Evolutionary conservation across 768 basidiomycete genomes (phyloP).

Genomic region (Russula griseocarnosa): DNA sequence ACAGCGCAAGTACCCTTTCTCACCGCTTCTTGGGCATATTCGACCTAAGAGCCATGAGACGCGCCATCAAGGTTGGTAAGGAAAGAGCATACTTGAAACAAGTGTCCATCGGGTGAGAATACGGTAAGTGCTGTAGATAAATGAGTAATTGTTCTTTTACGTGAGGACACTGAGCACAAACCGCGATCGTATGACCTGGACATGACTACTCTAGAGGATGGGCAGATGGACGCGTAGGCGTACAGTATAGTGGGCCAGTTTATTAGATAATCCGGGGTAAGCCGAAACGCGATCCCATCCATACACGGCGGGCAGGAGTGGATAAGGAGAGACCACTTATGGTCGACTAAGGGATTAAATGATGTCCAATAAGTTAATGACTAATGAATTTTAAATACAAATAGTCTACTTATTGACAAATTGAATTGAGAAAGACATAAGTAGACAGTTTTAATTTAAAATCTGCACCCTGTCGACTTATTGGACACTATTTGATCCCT

Average conservation of each 20-base stretch:
- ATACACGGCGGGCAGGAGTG: too few species aligned
- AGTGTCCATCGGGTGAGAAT: constrained; percentile 97
- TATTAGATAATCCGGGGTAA: constrained; percentile 26
- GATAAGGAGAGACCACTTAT: too few species aligned
- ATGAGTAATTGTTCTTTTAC: background rate
- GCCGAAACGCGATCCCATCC: constrained; percentile 6
- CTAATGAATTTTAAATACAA: too few species aligned
- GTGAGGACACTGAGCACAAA: constrained; percentile 35
- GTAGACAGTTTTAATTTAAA: too few species aligned
- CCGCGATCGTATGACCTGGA: constrained; percentile 98
- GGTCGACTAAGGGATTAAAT: too few species aligned
- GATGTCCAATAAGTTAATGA: too few species aligned
- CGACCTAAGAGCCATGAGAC: constrained; percentile 61
- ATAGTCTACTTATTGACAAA: too few species aligned
- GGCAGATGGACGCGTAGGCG: constrained; percentile 22
- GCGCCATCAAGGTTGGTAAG: background rate
- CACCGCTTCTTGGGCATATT: constrained; percentile 98
- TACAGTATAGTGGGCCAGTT: constrained; percentile 13
- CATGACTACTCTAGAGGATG: constrained; percentile 41
- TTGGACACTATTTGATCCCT: too few species aligned
- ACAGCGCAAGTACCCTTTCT: constrained; percentile 97
- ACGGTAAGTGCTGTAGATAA: constrained; percentile 79
- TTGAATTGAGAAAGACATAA: too few species aligned
- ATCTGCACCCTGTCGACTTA: too few species aligned
- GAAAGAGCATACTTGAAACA: constrained; percentile 72